phyloP scores from a whole-genome alignment of 2,329 filamentous ascomycete species.

The Epichloe typhina region DNA sequence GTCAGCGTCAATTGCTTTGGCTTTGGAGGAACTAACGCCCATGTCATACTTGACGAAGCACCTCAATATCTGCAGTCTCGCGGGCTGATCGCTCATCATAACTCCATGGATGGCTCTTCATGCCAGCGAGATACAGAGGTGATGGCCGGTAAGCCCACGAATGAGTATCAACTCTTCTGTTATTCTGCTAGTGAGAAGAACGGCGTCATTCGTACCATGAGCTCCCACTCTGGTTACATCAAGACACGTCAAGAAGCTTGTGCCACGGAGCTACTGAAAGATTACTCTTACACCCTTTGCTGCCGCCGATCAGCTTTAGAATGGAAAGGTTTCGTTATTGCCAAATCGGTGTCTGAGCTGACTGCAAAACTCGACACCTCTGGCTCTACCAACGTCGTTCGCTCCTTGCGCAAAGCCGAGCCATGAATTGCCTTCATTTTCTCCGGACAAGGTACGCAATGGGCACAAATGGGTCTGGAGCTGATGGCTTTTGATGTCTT shows the following conservation, averaged over 20 bases:
- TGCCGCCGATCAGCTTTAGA: slow-evolving; percentile 31
- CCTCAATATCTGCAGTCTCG: slow-evolving; percentile 24
- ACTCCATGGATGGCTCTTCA: slow-evolving; percentile 9
- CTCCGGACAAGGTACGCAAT: slow-evolving; percentile 30
- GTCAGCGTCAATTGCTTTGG: slow-evolving; percentile 45
- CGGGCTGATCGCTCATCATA: slow-evolving; percentile 24
- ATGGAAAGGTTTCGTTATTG: slow-evolving; percentile 28
- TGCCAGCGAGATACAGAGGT: background rate
- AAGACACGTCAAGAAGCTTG: slow-evolving; percentile 4
- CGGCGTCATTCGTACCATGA: slow-evolving; percentile 23
- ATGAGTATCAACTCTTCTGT: slow-evolving; percentile 24
- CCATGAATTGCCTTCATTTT: slow-evolving; percentile 28
- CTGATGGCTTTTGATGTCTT: slow-evolving; percentile 30
- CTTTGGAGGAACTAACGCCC: slow-evolving; percentile 43
- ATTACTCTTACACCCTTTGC: slow-evolving; percentile 33
- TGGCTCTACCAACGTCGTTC: slow-evolving; percentile 10
- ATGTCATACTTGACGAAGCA: slow-evolving; percentile 37
- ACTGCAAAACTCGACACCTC: slow-evolving; percentile 13
- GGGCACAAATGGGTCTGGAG: slow-evolving; percentile 28
- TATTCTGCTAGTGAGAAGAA: slow-evolving; percentile 31
- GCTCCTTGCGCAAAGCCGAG: slow-evolving; percentile 13
- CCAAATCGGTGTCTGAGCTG: slow-evolving; percentile 22
- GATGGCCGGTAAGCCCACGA: background rate
- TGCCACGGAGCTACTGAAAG: slow-evolving; percentile 15
- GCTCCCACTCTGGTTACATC: slow-evolving; percentile 22